Conservation (phyloP, 2,329 filamentous ascomycete species). For the Nothophaeocryptopus gaeumannii region DNA sequence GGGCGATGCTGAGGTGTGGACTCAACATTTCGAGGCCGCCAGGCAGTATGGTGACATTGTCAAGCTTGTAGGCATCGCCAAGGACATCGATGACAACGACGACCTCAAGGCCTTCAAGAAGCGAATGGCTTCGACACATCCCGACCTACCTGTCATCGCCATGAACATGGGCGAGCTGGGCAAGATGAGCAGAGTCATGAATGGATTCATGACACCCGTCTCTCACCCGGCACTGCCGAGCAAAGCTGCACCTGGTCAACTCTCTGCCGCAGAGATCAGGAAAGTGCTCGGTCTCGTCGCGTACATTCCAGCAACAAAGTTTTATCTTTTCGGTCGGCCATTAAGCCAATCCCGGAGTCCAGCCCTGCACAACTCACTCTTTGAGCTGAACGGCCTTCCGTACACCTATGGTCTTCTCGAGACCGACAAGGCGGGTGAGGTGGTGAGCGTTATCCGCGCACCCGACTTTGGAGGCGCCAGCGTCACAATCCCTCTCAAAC, state of each 20-base stretch:
- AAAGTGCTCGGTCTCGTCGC: slow-evolving; percentile 74
- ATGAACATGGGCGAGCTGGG: slow-evolving; percentile 92
- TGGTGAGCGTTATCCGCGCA: slow-evolving; percentile 64
- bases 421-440: slow-evolving; percentile 62
- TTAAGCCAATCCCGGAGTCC: slow-evolving; percentile 81
- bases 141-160: slow-evolving; percentile 76
- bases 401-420: slow-evolving; percentile 77
- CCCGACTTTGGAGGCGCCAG: slow-evolving; percentile 86
- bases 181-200: slow-evolving; percentile 85
- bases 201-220: slow-evolving; percentile 91
- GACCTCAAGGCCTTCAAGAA: slow-evolving; percentile 77
- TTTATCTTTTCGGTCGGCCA: slow-evolving; percentile 85
- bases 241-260: slow-evolving; percentile 89
- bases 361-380: slow-evolving; percentile 83
- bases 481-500: slow-evolving; percentile 91
- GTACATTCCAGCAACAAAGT: slow-evolving; percentile 69
- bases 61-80: slow-evolving; percentile 85
- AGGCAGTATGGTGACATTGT: slow-evolving; percentile 88
- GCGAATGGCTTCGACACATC: slow-evolving; percentile 68
- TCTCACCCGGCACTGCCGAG: slow-evolving; percentile 85
- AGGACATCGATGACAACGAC: slow-evolving; percentile 78
- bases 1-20: slow-evolving; percentile 69
- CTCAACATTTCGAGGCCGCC: slow-evolving; percentile 83
- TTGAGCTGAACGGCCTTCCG: slow-evolving; percentile 72
- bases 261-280: slow-evolving; percentile 86